Base-by-base conservation (phyloP, 139 green algal genomes). In the Raphidocelis subcapitata region DNA sequence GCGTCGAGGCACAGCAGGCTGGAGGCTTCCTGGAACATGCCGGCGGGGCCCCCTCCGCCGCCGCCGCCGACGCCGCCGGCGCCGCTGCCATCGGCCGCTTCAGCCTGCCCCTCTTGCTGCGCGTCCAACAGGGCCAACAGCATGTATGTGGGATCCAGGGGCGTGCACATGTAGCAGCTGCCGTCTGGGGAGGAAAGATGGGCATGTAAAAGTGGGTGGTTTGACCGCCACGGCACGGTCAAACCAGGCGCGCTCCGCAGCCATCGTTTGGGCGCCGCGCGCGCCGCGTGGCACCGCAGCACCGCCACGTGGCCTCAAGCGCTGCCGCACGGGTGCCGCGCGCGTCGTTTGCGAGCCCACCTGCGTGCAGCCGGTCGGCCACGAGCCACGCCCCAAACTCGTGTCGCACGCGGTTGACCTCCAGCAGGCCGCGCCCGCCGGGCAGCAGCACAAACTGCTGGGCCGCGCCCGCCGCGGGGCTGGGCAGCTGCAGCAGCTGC, bases 21-120 rank as follows among this genome's bases (percentile, higher is more conserved):
- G 51, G 54, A 51, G 10, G 52, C 51, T 26, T 78, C 72, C 55
- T 72, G 52, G 26, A 67, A 78, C 72, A 78, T 72, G 32, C 32
- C 26, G 28, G 29, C 16, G 29, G 60, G 35, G 41, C 41, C 41
- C 8, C 41, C 41, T 8, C 41, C 41, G 12, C 41, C 12, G 12
- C 41, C 41, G 8, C 41, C 41, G 12, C 41, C 8, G 41, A 12
- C 41, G n/a, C n/a, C n/a, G n/a, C n/a, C n/a, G n/a, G n/a, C n/a
- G n/a, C n/a, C n/a, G n/a, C n/a, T n/a, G n/a, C n/a, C n/a, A n/a
- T n/a, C n/a, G n/a, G n/a, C n/a, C n/a, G n/a, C n/a, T n/a, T n/a
- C n/a, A n/a, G n/a, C n/a, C 41, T 49, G 41, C 41, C 12, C 41
- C 41, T 49, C 8, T 49, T 52, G 21, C 62, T 68, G 62, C 62